These are phyloP conservation scores for Trametes versicolor DNA, from an alignment of 1,284 basidiomycete genomes.

Conservation along the genomic window DNA sequence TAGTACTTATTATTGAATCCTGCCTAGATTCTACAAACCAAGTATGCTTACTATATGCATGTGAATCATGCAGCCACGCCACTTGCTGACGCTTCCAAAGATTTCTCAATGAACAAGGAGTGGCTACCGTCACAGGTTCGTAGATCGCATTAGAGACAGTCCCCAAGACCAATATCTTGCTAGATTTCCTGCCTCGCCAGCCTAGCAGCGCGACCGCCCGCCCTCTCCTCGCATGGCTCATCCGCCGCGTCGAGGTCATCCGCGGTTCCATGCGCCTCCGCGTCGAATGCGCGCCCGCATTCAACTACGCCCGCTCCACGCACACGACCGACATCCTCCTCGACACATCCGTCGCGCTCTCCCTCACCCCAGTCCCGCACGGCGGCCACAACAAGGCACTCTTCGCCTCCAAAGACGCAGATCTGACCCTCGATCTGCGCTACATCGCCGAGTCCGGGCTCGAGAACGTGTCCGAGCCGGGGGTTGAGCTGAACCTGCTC, in stretches of 20 bases:
- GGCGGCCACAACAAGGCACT: constrained; percentile 65
- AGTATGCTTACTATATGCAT: constrained; percentile 48
- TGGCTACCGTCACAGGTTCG: constrained; percentile 79
- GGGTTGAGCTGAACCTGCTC: constrained; percentile 63
- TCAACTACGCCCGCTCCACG: constrained; percentile 86
- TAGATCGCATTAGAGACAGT: too few species aligned
- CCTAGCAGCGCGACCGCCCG: constrained; percentile 55
- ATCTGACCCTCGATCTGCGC: constrained; percentile 78
- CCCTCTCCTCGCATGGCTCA: constrained; percentile 86
- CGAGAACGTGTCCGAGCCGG: constrained; percentile 59
- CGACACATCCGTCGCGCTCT: constrained; percentile 34
- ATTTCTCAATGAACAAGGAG: constrained; percentile 85
- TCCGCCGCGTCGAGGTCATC: constrained; percentile 88
- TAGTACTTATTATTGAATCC: not conserved
- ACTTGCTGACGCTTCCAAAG: constrained; percentile 41
- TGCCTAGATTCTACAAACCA: constrained; percentile 78
- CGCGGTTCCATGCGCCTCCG: constrained; percentile 80
- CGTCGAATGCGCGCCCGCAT: constrained; percentile 92
- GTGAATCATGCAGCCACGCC: not conserved
- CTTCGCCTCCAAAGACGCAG: constrained; percentile 64
- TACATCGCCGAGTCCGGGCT: constrained; percentile 69
- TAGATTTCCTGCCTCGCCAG: constrained; percentile 84
- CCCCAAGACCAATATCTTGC: not conserved
- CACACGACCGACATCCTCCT: constrained; percentile 71
- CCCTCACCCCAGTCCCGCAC: constrained; percentile 23